Percentiles rank a stretch among this genome's conserved stretches.
Evolutionary conservation across 306 rosid species (phyloP).

Genomic region (Trichosanthes truncata): DNA sequence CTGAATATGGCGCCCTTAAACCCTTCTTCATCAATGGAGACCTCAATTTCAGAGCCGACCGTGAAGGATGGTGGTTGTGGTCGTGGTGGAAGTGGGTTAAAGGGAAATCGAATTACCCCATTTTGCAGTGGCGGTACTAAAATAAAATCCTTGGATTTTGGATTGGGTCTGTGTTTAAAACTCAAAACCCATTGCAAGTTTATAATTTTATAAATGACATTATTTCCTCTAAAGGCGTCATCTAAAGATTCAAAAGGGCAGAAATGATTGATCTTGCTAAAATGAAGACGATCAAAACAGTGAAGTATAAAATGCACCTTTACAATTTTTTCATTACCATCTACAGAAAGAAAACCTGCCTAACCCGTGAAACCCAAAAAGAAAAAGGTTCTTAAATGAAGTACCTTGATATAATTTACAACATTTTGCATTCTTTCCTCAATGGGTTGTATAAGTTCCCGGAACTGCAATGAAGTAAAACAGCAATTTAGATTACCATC

Average conservation of each 20-base stretch:
- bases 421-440: conserved; percentile 62
- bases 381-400: background rate
- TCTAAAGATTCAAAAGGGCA: background rate
- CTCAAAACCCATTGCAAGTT: background rate
- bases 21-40: conserved; percentile 38
- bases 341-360: background rate
- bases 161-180: background rate
- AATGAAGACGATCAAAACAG: background rate
- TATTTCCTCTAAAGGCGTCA: background rate
- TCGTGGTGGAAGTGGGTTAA: background rate
- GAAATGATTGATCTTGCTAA: background rate
- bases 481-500: background rate
- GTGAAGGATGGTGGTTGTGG: background rate
- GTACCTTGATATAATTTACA: conserved; percentile 69
- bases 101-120: background rate
- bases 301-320: background rate
- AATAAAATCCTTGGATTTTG: background rate
- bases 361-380: background rate
- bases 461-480: conserved; percentile 39
- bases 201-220: background rate
- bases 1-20: conserved; percentile 33
- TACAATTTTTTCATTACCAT: background rate
- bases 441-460: conserved; percentile 70
- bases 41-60: conserved; percentile 27
- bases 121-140: background rate